Percentiles rank a stretch among this genome's conserved stretches.
Conservation (phyloP, 768 basidiomycete genomes). For the Pleurotus ostreatus region DNA sequence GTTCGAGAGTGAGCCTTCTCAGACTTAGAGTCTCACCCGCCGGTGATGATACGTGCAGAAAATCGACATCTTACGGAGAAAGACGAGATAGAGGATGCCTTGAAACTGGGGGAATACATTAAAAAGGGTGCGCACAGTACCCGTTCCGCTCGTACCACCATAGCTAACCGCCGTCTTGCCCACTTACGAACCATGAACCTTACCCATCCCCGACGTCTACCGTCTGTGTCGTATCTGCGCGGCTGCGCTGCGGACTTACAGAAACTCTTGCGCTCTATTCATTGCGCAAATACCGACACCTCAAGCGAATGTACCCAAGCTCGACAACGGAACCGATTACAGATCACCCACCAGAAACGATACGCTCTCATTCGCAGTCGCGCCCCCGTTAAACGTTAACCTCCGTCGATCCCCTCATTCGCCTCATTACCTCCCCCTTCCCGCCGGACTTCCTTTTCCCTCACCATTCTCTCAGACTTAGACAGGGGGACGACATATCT, state of each 20-base stretch:
- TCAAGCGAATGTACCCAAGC: constrained; percentile 66
- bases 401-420: not conserved
- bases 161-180: not conserved
- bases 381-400: not conserved
- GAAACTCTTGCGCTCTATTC: constrained; percentile 83
- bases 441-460: not conserved
- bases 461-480: not conserved
- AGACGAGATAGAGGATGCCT: constrained; percentile 71
- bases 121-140: constrained; percentile 58
- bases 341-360: constrained; percentile 6
- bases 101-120: constrained; percentile 78
- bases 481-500: not conserved
- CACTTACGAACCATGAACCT: not conserved
- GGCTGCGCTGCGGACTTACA: constrained; percentile 21
- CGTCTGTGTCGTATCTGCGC: not conserved
- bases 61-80: constrained; percentile 62
- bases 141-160: not conserved
- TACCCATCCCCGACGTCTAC: too few relatives aligned
- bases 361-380: not conserved
- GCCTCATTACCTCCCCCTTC: not conserved
- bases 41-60: constrained; percentile 34
- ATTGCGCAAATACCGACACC: constrained; percentile 76
- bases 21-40: constrained; percentile 2
- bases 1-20: constrained; percentile 60
- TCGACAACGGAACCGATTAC: constrained; percentile 22